Percentiles rank a stretch among this genome's conserved stretches.
These are phyloP conservation scores for Lactarius akahatsu DNA, from an alignment of 768 basidiomycete genomes.

Conservation along the genomic window DNA sequence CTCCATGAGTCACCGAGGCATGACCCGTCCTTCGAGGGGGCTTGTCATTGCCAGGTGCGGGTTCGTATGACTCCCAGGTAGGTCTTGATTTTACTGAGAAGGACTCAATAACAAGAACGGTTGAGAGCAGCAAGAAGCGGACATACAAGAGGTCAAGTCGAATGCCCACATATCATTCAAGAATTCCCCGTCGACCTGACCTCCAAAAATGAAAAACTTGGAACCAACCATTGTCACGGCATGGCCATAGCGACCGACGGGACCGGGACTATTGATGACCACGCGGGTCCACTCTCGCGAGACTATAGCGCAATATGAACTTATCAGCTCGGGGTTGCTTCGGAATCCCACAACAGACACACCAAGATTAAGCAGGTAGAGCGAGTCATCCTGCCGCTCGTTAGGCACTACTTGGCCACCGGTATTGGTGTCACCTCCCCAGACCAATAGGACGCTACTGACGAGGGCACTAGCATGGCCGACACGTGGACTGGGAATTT, in stretches of 20 bases:
- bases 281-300: slow-evolving; percentile 95
- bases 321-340: not conserved
- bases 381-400: slow-evolving; percentile 86
- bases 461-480: slow-evolving; percentile 96
- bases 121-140: slow-evolving; percentile 2
- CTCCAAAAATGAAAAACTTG: slow-evolving; percentile 93
- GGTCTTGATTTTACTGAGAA: slow-evolving; percentile 75
- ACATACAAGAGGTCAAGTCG: slow-evolving; percentile 89
- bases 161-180: slow-evolving; percentile 95
- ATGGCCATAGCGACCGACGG: slow-evolving; percentile 92
- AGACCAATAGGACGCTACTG: slow-evolving; percentile 92
- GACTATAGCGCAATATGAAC: slow-evolving; percentile 45
- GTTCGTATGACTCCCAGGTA: slow-evolving; percentile 78
- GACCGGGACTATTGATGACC: slow-evolving; percentile 69
- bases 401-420: slow-evolving; percentile 56
- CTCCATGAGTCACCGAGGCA: slow-evolving; percentile 77
- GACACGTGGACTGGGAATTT: slow-evolving; percentile 86
- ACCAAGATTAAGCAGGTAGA: slow-evolving; percentile 95
- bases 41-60: slow-evolving; percentile 51
- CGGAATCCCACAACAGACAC: slow-evolving; percentile 37
- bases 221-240: slow-evolving; percentile 90
- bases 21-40: slow-evolving; percentile 92
- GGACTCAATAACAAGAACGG: slow-evolving; percentile 14
- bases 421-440: slow-evolving; percentile 97
- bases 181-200: slow-evolving; percentile 93